These are phyloP conservation scores for Cryomyces minteri DNA, from an alignment of 495 filamentous ascomycete genomes.

Conservation along the genomic window DNA sequence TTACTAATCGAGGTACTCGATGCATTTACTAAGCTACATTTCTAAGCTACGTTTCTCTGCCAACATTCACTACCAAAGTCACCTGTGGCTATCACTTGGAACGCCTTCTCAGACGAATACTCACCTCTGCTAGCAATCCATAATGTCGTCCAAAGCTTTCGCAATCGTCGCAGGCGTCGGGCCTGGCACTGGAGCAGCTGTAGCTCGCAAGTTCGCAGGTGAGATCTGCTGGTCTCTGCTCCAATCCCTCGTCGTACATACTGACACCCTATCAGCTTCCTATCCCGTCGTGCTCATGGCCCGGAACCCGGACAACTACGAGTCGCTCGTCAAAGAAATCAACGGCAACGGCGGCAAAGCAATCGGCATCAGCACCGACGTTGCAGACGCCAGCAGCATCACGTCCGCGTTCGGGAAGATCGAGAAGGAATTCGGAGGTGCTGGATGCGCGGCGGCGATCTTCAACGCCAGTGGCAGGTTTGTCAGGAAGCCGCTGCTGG, in stretches of 20 bases:
- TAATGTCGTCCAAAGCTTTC: constrained; percentile 27
- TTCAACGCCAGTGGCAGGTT: constrained; percentile 66
- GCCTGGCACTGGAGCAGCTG: constrained; percentile 42
- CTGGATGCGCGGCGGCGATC: constrained; percentile 37
- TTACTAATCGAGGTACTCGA: too few relatives aligned
- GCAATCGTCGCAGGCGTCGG: constrained; percentile 63
- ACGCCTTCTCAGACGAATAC: too few relatives aligned
- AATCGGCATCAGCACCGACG: constrained; percentile 57
- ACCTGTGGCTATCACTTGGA: too few relatives aligned
- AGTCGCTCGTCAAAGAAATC: constrained; percentile 55
- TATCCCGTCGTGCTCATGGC: constrained; percentile 67
- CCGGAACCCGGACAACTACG: constrained; percentile 47
- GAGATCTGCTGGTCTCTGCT: too few relatives aligned
- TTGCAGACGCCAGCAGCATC: constrained; percentile 42
- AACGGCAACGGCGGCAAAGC: constrained; percentile 50
- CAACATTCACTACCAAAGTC: too few relatives aligned
- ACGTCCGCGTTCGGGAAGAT: constrained; percentile 49
- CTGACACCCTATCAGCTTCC: constrained; percentile 1
- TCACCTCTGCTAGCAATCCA: background rate
- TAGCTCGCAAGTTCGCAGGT: constrained; percentile 51
- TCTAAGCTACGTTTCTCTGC: too few relatives aligned
- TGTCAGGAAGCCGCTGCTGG: constrained; percentile 64
- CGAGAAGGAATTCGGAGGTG: constrained; percentile 31
- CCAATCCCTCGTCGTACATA: too few relatives aligned
- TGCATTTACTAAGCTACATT: too few relatives aligned